Evolutionary conservation across 305 asterid species (phyloP), one percentile per base, ranked within the genome.

Genomic region (Plantago rigida): DNA sequence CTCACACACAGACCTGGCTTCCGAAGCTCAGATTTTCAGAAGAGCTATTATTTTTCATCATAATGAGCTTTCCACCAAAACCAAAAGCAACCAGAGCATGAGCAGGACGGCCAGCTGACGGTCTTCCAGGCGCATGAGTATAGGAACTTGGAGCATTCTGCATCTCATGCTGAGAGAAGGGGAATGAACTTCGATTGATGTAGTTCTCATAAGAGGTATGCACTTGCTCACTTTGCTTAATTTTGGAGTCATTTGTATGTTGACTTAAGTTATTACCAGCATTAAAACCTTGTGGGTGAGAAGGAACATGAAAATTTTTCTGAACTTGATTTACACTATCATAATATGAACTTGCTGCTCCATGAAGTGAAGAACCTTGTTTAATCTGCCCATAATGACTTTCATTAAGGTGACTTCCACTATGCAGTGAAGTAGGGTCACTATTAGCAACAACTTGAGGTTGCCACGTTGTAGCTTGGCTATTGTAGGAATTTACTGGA

Each of bases 11-110:
- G 70, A 88, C 99, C 99, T 92, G 96, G 68, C 77, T 82, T 65
- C 84, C 94, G 56, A 70, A 83, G 59, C 75, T 81, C 69, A 79
- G 57, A 69, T 69, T 80, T 60, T 73, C 87, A 62, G 64, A 14
- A 58, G 81, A 71, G 78, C 66, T 65, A 68, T 66, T 56, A 63
- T 81, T 75, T 78, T 81, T 88, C 82, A 82, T 75, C 73, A 88
- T 83, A 65, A 92, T 79, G 63, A 92, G 89, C 74, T 92, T 92
- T 69, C 99, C 99, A 51, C 99, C 99, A 75, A 92, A 92, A 60
- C 96, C 99, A 77, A 92, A 92, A 69, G 87, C 59, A 66, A 83
- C 94, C 78, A 92, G 73, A 66, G 96, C 99, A 77, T 89, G 95
- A 36, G 89, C 81, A 64, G 99, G 96, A 41, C 94, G 95, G 53